Conservation (phyloP, 73 alveolate genomes). For the Tetrahymena borealis region DNA sequence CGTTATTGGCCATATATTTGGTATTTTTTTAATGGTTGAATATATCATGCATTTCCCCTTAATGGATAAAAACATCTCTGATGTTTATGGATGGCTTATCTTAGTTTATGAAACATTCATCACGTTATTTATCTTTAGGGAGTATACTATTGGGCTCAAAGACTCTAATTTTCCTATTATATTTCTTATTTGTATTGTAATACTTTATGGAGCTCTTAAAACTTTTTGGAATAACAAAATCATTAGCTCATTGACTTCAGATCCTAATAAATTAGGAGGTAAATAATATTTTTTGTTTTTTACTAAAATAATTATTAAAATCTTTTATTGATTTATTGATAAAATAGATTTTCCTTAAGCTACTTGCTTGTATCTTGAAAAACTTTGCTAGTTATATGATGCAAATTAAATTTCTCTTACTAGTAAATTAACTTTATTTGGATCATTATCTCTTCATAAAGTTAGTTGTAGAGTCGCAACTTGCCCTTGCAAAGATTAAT, state of each 20-base stretch:
- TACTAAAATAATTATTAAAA: neutral
- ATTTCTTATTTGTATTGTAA: neutral
- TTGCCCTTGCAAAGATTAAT: neutral
- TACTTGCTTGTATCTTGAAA: neutral
- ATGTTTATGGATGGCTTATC: neutral
- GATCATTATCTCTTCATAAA: neutral
- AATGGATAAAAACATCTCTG: neutral
- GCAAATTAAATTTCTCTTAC: neutral
- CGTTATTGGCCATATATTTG: neutral
- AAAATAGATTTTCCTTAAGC: neutral
- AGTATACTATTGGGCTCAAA: neutral
- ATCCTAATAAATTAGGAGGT: neutral
- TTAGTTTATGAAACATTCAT: neutral
- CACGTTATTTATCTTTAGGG: neutral
- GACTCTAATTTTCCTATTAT: neutral
- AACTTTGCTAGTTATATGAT: neutral
- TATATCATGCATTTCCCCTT: neutral
- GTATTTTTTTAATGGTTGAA: neutral
- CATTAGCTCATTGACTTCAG: neutral
- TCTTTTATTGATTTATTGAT: neutral
- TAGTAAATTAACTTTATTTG: neutral
- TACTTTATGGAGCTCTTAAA: neutral
- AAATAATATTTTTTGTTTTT: neutral
- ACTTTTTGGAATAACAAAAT: neutral
- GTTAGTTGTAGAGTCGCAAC: neutral